A percentile compares a stretch with the other conserved stretches of the same genome.
Evolutionary conservation across 2,329 filamentous ascomycete species (phyloP).

Genomic region (Colletotrichum salicis): DNA sequence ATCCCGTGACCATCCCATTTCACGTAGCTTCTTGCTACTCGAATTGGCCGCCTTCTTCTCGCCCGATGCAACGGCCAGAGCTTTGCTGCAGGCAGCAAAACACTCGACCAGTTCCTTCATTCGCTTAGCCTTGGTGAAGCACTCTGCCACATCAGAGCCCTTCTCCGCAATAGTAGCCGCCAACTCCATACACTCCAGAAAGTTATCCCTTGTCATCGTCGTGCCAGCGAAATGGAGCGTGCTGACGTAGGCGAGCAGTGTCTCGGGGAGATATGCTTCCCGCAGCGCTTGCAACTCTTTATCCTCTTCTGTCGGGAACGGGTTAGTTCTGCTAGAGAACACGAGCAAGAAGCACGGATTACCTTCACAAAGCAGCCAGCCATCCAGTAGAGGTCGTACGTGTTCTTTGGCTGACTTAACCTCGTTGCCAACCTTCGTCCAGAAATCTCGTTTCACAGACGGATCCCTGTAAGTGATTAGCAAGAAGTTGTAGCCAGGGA

Average conservation of each 20-base stretch:
- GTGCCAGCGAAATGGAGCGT: slow-evolving; percentile 83
- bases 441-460: slow-evolving; percentile 59
- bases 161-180: slow-evolving; percentile 79
- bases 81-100: slow-evolving; percentile 82
- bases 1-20: slow-evolving; percentile 72
- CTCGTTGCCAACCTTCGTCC: slow-evolving; percentile 62
- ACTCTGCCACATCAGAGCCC: slow-evolving; percentile 71
- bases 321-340: slow-evolving; percentile 2
- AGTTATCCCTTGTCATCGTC: slow-evolving; percentile 77
- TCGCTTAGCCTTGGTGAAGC: slow-evolving; percentile 72
- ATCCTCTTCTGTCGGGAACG: slow-evolving; percentile 24
- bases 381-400: slow-evolving; percentile 70
- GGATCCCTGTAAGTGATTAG: slow-evolving; percentile 47
- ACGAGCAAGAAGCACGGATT: slow-evolving; percentile 40
- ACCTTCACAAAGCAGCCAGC: slow-evolving; percentile 73
- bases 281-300: slow-evolving; percentile 73
- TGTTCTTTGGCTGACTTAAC: slow-evolving; percentile 65
- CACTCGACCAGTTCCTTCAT: slow-evolving; percentile 81
- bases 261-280: slow-evolving; percentile 84
- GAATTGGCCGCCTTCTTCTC: slow-evolving; percentile 63
- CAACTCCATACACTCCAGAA: slow-evolving; percentile 89
- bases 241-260: slow-evolving; percentile 84
- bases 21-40: slow-evolving; percentile 68
- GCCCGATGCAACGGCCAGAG: slow-evolving; percentile 67
- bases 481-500: not conserved